Evolutionary conservation across 202 grass and related monocot genomes (phyloP).

Genomic region (Zoysia matrella): DNA sequence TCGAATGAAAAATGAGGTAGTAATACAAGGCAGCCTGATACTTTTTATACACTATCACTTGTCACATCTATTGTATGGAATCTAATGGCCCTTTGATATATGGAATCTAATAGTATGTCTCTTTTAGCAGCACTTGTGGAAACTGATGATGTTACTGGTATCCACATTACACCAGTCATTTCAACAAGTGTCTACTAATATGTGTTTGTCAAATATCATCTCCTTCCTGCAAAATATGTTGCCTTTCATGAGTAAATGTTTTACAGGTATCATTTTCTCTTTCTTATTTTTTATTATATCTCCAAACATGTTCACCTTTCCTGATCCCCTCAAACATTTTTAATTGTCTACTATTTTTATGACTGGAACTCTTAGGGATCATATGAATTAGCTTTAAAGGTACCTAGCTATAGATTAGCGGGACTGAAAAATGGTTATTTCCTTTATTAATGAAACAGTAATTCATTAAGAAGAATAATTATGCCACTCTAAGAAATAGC

Average conservation of each 20-base stretch:
- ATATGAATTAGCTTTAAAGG: neutral
- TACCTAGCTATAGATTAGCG: neutral
- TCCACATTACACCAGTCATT: slow-evolving; percentile 70
- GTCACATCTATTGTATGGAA: slow-evolving; percentile 37
- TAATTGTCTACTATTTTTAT: too few species aligned
- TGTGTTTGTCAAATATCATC: slow-evolving; percentile 76
- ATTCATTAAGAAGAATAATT: slow-evolving; percentile 6
- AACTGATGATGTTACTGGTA: slow-evolving; percentile 71
- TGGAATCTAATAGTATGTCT: slow-evolving; percentile 45
- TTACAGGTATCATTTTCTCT: slow-evolving; percentile 64
- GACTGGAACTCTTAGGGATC: neutral
- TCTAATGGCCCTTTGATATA: slow-evolving; percentile 37
- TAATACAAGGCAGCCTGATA: slow-evolving; percentile 13
- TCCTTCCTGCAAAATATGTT: slow-evolving; percentile 77
- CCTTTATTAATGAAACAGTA: slow-evolving; percentile 21
- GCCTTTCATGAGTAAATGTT: slow-evolving; percentile 72
- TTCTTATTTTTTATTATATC: slow-evolving; percentile 21
- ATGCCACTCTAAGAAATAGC: slow-evolving; percentile 24
- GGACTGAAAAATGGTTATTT: slow-evolving; percentile 9
- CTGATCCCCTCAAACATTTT: neutral
- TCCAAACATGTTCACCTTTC: neutral
- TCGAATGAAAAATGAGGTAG: slow-evolving; percentile 79
- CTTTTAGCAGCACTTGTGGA: slow-evolving; percentile 71
- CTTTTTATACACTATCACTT: slow-evolving; percentile 27
- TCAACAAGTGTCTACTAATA: slow-evolving; percentile 53